Evolutionary conservation across 306 rosid species (phyloP).

Genomic region (Inga oerstediana): DNA sequence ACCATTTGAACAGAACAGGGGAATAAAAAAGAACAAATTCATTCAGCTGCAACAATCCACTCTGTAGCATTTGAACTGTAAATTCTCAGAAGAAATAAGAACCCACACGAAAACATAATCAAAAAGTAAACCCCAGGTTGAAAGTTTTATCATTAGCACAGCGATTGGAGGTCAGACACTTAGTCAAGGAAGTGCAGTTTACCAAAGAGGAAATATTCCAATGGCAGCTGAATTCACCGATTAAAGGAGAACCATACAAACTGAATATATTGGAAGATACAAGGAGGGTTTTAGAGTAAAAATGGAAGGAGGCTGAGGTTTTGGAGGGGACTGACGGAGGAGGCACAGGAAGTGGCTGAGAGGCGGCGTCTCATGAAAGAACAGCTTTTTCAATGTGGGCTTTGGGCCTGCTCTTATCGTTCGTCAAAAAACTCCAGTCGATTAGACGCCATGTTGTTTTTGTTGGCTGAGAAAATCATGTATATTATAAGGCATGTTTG

Average conservation of each 20-base stretch:
- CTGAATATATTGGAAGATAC: neutral
- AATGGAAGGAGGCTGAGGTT: slow-evolving; percentile 19
- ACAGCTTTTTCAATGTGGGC: neutral
- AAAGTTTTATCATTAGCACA: neutral
- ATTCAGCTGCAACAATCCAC: neutral
- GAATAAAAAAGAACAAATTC: neutral
- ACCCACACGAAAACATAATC: neutral
- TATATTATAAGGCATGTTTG: too few relatives aligned
- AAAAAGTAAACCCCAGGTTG: neutral
- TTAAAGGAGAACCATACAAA: neutral
- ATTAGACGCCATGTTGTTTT: neutral
- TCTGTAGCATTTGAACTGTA: neutral
- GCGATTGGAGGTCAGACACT: neutral
- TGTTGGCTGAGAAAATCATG: neutral
- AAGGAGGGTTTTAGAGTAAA: slow-evolving; percentile 12
- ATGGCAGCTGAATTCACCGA: neutral
- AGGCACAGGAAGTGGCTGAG: slow-evolving; percentile 45
- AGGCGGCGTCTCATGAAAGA: slow-evolving; percentile 45
- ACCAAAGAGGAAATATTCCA: slow-evolving; percentile 30
- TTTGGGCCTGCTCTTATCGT: neutral
- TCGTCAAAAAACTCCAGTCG: too few relatives aligned
- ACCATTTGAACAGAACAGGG: neutral
- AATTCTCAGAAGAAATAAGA: neutral
- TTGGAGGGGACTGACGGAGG: slow-evolving; percentile 17
- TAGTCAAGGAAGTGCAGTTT: neutral